Base-by-base conservation (phyloP, 257 asterid species). In the Forsythia viridissima region DNA sequence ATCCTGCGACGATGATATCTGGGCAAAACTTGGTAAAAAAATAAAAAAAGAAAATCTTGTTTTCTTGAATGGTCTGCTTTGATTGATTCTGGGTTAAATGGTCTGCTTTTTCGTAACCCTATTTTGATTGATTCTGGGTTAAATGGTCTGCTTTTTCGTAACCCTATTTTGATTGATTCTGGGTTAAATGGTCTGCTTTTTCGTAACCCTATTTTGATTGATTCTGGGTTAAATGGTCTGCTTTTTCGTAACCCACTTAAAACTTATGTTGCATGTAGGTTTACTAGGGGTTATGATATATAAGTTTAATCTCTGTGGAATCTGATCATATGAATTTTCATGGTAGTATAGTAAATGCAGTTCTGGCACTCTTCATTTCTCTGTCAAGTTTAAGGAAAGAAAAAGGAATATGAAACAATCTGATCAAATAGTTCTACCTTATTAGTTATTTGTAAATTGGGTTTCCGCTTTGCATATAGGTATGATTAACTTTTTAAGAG, bases 1-100 rank as follows among this genome's bases (percentile, higher is more conserved):
- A 81, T 77, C 85, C 57, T 74, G 81, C 71, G 76, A 68, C 34
- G 82, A 71, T 74, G 88, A 83, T 68, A 77, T 91, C 76, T 92
- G 98, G 98, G 97, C 97, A 2, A 92, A 89, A 91, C 89, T 94
- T 75, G 94, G 98, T 93, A 82, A 55, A 20, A 39, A 71, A 40
- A 16, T 5, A 8, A n/a, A 55, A 8, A 52, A 51, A 70, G 30
- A 44, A 9, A 1, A 30, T 30, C 34, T 40, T n/a, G 0, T 79
- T 74, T 74, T 38, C 75, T 75, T 30, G 10, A 68, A 24, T 37
- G 69, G 36, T 61, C 36, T 8, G 37, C 38, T 38, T 72, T 66
- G 43, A 46, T 74, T 76, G 78, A 71, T 80, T 82, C 55, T 43
- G 67, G 65, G 73, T 78, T 74, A 55, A 61, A 24, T 37, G 69